Evolutionary conservation across 495 filamentous ascomycete genomes (phyloP).

Genomic region (Bombardia bombarda): DNA sequence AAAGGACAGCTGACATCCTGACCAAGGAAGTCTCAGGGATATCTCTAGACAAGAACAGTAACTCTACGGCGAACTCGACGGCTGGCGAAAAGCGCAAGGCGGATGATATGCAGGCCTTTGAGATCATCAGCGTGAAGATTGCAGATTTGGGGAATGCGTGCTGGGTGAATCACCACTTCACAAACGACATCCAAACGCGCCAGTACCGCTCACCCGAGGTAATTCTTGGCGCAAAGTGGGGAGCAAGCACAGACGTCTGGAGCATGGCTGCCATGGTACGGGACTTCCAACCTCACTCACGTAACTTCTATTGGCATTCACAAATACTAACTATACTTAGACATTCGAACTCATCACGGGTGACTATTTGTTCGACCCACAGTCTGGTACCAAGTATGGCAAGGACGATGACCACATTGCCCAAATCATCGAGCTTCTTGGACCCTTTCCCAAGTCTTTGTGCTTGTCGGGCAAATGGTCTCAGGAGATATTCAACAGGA

Average conservation of each 20-base stretch:
- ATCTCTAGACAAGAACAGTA: conserved; percentile 70
- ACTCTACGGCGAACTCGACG: conserved; percentile 27
- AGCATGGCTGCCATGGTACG: conserved; percentile 98
- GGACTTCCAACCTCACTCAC: no score
- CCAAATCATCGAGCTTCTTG: conserved; percentile 96
- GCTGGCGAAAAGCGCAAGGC: conserved; percentile 43
- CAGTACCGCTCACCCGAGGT: conserved; percentile 98
- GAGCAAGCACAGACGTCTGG: conserved; percentile 97
- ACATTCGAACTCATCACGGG: conserved; percentile 97
- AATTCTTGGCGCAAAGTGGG: conserved; percentile 95
- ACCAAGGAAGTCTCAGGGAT: conserved; percentile 92
- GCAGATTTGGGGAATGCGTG: conserved; percentile 97
- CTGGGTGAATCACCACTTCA: conserved; percentile 98
- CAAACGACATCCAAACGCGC: conserved; percentile 96
- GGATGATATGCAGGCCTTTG: conserved; percentile 42
- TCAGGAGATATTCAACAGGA: conserved; percentile 97
- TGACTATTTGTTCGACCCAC: conserved; percentile 97
- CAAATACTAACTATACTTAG: no score
- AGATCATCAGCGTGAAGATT: conserved; percentile 97
- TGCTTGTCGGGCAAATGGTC: conserved; percentile 92
- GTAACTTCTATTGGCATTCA: no score
- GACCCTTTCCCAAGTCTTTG: conserved; percentile 84
- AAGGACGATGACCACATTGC: conserved; percentile 99
- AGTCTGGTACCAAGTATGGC: conserved; percentile 97
- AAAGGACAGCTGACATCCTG: conserved; percentile 89